Evolutionary conservation across 2,329 filamentous ascomycete species (phyloP), one percentile per base, ranked within the genome.

Genomic region (Monilinia fructicola): DNA sequence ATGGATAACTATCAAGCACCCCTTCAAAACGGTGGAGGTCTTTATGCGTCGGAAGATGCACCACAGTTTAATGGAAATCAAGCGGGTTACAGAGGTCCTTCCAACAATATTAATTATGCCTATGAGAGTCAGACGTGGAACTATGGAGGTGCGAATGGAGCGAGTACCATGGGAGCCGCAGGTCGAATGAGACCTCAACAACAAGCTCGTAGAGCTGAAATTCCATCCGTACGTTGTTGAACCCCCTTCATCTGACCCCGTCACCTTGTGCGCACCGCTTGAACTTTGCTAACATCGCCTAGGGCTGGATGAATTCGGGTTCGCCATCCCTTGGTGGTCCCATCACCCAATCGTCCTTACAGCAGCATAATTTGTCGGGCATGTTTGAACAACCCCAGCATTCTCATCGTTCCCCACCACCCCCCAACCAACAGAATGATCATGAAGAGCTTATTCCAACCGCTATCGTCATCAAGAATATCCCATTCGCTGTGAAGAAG

Each of bases 401-500:
- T 46, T 69, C 71, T 54, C 60, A 67, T 60, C 59, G 67, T n/a
- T 67, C 70, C 26, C 69, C 70, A 56, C 70, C 72, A 46, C 67
- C 72, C 6, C 65, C 71, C 10, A 67, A 65, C 6, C 69, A 72
- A 66, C 61, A 65, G 31, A 52, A 26, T 23, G 63, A 65, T 6
- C 63, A 65, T 18, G 94, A 97, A 72, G 94, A 98, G 80, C 86
- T 99, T 68, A 99, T 99, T 68, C 94, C 94, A 3, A 99, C 95
- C 4, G 95, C 95, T 65, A 98, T 99, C 73, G 95, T 99, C 67
- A 98, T 99, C 80, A 99, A 99, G 82, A 99, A 99, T 77, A 99
- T 99, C 48, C 95, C 96, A 0, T 99, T 99, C 78, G 95, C 96
- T 38, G 93, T 98, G 67, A 93, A 97, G 78, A 98, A 98, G 80